phyloP scores from a whole-genome alignment of 1,284 basidiomycete species.

The Boletus chippewaensis region DNA sequence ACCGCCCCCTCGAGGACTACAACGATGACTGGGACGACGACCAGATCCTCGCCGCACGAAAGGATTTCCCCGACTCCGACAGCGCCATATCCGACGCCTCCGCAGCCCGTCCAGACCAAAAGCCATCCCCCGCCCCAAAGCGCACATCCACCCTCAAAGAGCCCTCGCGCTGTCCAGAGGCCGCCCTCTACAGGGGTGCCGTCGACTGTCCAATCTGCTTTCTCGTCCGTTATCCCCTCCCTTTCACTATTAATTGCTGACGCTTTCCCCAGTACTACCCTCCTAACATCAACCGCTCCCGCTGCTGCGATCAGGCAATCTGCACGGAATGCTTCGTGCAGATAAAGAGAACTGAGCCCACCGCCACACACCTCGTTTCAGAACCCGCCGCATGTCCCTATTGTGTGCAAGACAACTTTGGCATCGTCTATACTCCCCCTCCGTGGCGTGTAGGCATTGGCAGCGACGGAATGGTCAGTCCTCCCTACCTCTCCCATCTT shows the following conservation, averaged over 20 bases:
- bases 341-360: conserved; percentile 94
- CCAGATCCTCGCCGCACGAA: conserved; percentile 72
- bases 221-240: conserved; percentile 58
- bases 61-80: conserved; percentile 49
- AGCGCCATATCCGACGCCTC: conserved; percentile 32
- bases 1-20: conserved; percentile 91
- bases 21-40: conserved; percentile 81
- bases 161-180: conserved; percentile 55
- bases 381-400: conserved; percentile 96
- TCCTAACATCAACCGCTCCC: conserved; percentile 90
- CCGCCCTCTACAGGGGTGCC: conserved; percentile 77
- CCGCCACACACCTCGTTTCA: conserved; percentile 84
- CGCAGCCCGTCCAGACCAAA: conserved; percentile 37
- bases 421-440: conserved; percentile 84
- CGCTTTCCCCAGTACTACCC: conserved; percentile 73
- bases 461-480: conserved; percentile 58
- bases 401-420: conserved; percentile 96
- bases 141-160: conserved; percentile 43
- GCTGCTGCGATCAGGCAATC: conserved; percentile 97
- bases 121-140: conserved; percentile 41
- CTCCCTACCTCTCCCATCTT: conserved; percentile 1
- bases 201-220: conserved; percentile 99
- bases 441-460: conserved; percentile 70
- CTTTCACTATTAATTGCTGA: conserved; percentile 17
- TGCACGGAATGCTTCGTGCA: conserved; percentile 99